These are phyloP conservation scores for Mortierella sp. DNA, from an alignment of 371 early-diverging fungal species.

Conservation along the genomic window DNA sequence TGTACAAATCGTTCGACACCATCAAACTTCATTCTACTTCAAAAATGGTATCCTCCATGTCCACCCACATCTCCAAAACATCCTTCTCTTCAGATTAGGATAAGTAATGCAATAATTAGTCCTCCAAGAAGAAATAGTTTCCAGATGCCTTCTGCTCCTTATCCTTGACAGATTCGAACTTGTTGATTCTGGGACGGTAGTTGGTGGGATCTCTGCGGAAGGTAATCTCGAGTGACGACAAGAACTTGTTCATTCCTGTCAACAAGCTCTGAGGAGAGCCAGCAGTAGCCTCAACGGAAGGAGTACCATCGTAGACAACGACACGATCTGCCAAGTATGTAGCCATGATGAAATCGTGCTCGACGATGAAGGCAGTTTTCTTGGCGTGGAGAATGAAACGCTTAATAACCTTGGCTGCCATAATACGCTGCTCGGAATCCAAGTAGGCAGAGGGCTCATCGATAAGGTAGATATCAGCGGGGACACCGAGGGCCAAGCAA, in stretches of 20 bases:
- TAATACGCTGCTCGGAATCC: constrained; percentile 99
- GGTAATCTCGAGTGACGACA: constrained; percentile 96
- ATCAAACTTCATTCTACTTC: constrained; percentile 2
- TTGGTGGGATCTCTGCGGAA: constrained; percentile 99
- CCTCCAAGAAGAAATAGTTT: constrained; percentile 95
- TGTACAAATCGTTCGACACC: constrained; percentile 9
- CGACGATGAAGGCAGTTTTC: constrained; percentile 99
- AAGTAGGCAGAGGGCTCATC: constrained; percentile 99
- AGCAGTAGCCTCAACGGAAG: constrained; percentile 92
- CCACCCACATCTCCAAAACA: not conserved
- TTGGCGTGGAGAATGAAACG: constrained; percentile 97
- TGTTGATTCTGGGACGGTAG: constrained; percentile 99
- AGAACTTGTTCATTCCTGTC: constrained; percentile 96
- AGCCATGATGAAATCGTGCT: constrained; percentile 99
- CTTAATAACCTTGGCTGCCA: constrained; percentile 99
- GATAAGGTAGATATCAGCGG: constrained; percentile 99
- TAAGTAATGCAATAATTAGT: constrained; percentile 46
- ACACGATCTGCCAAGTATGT: constrained; percentile 99
- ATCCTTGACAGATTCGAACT: constrained; percentile 97
- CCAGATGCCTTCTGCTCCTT: constrained; percentile 97
- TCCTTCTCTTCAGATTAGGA: not conserved
- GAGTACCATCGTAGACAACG: constrained; percentile 97
- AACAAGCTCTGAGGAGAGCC: constrained; percentile 91
- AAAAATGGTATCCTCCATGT: not conserved
- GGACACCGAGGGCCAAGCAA: constrained; percentile 93